These are phyloP conservation scores for Thielaviopsis euricoi DNA, from an alignment of 2,329 filamentous ascomycete species.

Conservation along the genomic window DNA sequence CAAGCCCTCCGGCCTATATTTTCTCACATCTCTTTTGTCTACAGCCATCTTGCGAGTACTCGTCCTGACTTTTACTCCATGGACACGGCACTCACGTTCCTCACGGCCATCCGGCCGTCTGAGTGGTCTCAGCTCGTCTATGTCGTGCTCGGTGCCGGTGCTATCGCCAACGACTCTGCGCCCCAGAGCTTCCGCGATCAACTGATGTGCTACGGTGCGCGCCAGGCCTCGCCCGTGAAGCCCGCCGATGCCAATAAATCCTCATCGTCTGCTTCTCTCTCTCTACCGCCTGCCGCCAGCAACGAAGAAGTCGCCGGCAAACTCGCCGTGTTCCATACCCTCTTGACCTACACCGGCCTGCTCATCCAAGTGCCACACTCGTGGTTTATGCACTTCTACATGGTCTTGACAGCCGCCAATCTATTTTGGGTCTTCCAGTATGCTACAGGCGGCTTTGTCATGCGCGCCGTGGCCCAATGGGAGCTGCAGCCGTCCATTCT, in stretches of 20 bases:
- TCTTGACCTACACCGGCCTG: constrained; percentile 15
- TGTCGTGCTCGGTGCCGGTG: constrained; percentile 5
- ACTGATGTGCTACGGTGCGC: constrained; percentile 26
- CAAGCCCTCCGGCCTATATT: not conserved
- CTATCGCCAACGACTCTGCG: constrained; percentile 5
- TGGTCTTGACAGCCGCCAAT: constrained; percentile 51
- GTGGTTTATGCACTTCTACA: constrained; percentile 84
- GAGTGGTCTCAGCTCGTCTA: constrained; percentile 10
- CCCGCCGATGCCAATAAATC: not conserved
- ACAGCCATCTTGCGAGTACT: not conserved
- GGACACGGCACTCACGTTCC: not conserved
- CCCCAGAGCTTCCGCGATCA: constrained; percentile 23
- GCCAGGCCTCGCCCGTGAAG: constrained; percentile 32
- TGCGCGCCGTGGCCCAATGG: constrained; percentile 30
- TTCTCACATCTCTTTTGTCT: not conserved
- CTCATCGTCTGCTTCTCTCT: not conserved
- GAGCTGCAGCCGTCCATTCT: constrained; percentile 15
- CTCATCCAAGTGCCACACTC: constrained; percentile 57
- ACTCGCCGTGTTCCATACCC: not conserved
- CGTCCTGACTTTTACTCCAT: not conserved
- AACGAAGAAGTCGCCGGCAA: not conserved
- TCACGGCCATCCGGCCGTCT: constrained; percentile 9
- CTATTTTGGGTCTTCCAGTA: constrained; percentile 59
- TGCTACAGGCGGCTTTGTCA: constrained; percentile 32
- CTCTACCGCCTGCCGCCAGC: no score